Base-by-base conservation (phyloP, 306 rosid species). In the Cajanus cajan region DNA sequence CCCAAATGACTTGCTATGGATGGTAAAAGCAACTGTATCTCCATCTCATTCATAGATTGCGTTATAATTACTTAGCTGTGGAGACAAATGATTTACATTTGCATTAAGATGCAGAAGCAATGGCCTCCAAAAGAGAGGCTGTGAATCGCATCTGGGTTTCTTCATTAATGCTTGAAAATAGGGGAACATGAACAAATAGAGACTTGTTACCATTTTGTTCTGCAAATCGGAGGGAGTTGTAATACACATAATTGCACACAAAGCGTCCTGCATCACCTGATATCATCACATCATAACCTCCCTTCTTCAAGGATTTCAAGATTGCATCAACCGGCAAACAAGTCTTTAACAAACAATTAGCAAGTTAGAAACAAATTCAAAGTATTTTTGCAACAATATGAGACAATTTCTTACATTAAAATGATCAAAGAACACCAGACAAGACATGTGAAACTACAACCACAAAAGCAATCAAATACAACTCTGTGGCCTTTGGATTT, bases 211-310 rank as follows among this genome's bases (percentile, higher is more conserved):
- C 96, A 79, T 89, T 90, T 85, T 89, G 89, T 77, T 92, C 96
- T 1, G 94, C 96, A 21, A 85, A 90, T 16, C 90, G 87, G 64
- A 92, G 98, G 61, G 98, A 94, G 25, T 90, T 89, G 59, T 94
- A 90, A 71, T 92, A 94, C 36, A 92, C 92, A 66, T 94, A 94
- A 64, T 92, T 94, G 90, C 98, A 94, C 71, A 94, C 97, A 37
- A 89, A 94, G 5, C 96, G 89, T 12, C 98, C 98, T 0, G 97
- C 96, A 25, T 94, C 97, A 19, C 88, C 82, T 51, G 97, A 94
- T 74, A 85, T 28, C n/a, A 40, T 78, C 82, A 72, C 94, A 33
- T 87, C 88, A 63, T 77, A 88, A 79, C 65, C 90, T 67, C 77
- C 86, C 71, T 86, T 89, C 73, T 86, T 89, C 88, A 90, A 78